Evolutionary conservation across 805 yeast genomes (phyloP).

Genomic region (Kodamaea sagamina): DNA sequence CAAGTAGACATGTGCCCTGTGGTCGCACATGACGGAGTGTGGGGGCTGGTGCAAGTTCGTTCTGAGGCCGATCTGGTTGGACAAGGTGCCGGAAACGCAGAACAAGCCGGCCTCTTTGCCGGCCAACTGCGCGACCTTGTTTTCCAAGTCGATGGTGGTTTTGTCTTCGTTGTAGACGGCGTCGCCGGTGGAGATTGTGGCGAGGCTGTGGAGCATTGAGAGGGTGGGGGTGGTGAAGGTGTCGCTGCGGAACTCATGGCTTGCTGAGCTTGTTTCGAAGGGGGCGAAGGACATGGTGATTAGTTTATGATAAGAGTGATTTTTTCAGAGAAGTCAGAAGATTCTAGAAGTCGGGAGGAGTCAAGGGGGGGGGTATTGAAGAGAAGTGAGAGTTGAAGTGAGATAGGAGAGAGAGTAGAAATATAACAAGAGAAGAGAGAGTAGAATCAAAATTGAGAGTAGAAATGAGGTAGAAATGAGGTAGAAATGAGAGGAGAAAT

Average conservation of each 20-base stretch:
- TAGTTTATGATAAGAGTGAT: not conserved
- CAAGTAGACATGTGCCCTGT: constrained; percentile 37
- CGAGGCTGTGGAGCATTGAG: constrained; percentile 43
- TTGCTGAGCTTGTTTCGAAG: constrained; percentile 25
- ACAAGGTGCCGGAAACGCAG: constrained; percentile 46
- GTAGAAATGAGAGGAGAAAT: no score
- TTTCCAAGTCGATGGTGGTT: constrained; percentile 35
- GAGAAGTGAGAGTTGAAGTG: no score
- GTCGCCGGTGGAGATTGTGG: constrained; percentile 40
- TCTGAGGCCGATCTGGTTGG: constrained; percentile 43
- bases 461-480: no score
- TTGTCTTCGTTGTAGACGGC: constrained; percentile 45
- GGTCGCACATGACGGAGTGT: constrained; percentile 40
- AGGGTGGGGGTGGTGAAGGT: constrained; percentile 86
- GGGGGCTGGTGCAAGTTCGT: constrained; percentile 46
- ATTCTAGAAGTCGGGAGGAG: no score
- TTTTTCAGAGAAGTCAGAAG: not conserved
- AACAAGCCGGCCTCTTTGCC: constrained; percentile 43
- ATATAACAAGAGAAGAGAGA: no score
- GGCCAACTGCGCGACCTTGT: constrained; percentile 34
- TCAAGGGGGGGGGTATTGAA: no score
- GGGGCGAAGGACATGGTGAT: constrained; percentile 3
- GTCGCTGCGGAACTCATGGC: constrained; percentile 57
- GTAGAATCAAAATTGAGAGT: no score
- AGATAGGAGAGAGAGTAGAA: no score